phyloP scores from a whole-genome alignment of 2,329 filamentous ascomycete species.

The Capronia epimyces region DNA sequence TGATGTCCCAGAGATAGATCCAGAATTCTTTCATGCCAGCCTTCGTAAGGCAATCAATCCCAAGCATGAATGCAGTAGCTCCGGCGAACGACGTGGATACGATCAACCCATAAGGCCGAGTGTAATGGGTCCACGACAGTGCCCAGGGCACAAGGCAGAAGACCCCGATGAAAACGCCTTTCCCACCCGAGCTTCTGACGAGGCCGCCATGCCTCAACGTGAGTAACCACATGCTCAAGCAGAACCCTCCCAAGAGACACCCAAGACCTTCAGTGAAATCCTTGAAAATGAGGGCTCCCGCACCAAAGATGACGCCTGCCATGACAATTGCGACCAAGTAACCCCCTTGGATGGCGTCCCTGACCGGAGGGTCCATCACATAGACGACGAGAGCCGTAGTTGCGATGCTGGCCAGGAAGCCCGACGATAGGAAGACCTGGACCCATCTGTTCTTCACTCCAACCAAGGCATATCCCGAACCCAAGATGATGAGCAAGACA shows the following conservation, averaged over 20 bases:
- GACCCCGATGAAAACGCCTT: slow-evolving; percentile 67
- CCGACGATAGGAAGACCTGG: slow-evolving; percentile 74
- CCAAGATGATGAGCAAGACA: slow-evolving; percentile 66
- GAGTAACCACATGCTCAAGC: slow-evolving; percentile 83
- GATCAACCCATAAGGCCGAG: slow-evolving; percentile 72
- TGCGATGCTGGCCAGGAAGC: slow-evolving; percentile 65
- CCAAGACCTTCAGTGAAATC: slow-evolving; percentile 81
- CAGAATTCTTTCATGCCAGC: slow-evolving; percentile 96
- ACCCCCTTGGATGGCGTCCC: slow-evolving; percentile 71
- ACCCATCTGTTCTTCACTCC: slow-evolving; percentile 77
- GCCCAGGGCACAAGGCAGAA: slow-evolving; percentile 64
- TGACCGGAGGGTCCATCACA: slow-evolving; percentile 74
- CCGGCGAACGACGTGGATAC: slow-evolving; percentile 72
- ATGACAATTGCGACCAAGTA: slow-evolving; percentile 75
- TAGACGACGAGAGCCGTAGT: slow-evolving; percentile 80
- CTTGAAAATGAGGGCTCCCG: slow-evolving; percentile 67
- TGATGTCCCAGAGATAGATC: slow-evolving; percentile 84
- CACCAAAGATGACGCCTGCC: slow-evolving; percentile 69
- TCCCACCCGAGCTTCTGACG: slow-evolving; percentile 56
- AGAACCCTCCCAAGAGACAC: slow-evolving; percentile 81
- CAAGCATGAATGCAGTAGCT: slow-evolving; percentile 70
- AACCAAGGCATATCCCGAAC: slow-evolving; percentile 65
- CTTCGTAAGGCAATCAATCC: slow-evolving; percentile 82
- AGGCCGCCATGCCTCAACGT: slow-evolving; percentile 71
- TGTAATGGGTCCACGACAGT: slow-evolving; percentile 74